phyloP scores from a whole-genome alignment of 2,329 filamentous ascomycete species.

The Diaporthe vexans region DNA sequence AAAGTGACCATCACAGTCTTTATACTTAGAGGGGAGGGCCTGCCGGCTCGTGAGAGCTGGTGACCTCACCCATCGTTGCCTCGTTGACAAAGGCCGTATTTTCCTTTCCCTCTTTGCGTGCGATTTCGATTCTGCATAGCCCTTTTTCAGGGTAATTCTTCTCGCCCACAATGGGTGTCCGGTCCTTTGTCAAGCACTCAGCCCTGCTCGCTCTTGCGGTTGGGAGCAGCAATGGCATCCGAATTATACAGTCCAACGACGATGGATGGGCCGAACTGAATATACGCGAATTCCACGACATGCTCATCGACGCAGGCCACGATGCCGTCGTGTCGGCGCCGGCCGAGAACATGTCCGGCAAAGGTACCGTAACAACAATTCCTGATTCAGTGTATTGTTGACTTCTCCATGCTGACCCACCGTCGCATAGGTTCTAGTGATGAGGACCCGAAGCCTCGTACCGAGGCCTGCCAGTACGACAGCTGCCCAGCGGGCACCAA shows the following conservation, averaged over 20 bases:
- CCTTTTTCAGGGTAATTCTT: background rate
- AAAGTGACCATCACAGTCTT: constrained; percentile 2
- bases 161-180: constrained; percentile 35
- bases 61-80: background rate
- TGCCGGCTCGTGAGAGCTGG: constrained; percentile 3
- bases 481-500: constrained; percentile 71
- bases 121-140: background rate
- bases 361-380: constrained; percentile 55
- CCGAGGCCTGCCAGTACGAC: constrained; percentile 69
- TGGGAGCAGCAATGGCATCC: constrained; percentile 25
- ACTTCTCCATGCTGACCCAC: background rate
- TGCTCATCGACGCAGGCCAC: constrained; percentile 68
- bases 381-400: background rate
- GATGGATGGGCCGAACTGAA: constrained; percentile 82
- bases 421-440: constrained; percentile 64
- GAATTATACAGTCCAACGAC: constrained; percentile 77
- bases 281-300: constrained; percentile 70
- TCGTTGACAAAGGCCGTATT: background rate
- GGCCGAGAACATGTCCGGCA: constrained; percentile 76
- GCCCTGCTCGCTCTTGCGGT: constrained; percentile 33
- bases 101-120: background rate
- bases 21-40: background rate
- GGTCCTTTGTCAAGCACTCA: constrained; percentile 36
- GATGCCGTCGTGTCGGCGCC: constrained; percentile 75
- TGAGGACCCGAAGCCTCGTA: constrained; percentile 61